Percentiles rank a stretch among this genome's conserved stretches.
Conservation (phyloP, 2,329 filamentous ascomycete species). For the Aspergillus sp. region DNA sequence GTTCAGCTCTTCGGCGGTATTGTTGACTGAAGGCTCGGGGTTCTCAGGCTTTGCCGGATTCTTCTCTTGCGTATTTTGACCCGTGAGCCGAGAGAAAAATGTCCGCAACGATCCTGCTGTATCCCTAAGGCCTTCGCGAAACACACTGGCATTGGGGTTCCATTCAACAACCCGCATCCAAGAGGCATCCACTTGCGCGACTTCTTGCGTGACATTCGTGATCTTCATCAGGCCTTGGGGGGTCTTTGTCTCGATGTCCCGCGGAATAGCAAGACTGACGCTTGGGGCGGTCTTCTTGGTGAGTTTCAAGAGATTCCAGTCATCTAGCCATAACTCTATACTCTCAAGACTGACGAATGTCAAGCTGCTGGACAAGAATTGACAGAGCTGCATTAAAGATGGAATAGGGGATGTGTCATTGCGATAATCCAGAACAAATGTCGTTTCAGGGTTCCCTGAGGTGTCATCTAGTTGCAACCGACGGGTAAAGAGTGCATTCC, state of each 20-base stretch:
- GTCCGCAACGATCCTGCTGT: slow-evolving; percentile 65
- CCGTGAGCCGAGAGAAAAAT: slow-evolving; percentile 78
- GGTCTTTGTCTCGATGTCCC: slow-evolving; percentile 77
- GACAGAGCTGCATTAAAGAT: slow-evolving; percentile 78
- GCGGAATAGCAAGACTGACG: slow-evolving; percentile 68
- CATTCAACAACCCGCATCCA: slow-evolving; percentile 88
- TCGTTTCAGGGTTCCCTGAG: slow-evolving; percentile 65
- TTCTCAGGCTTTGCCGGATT: slow-evolving; percentile 45
- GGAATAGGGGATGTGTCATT: slow-evolving; percentile 85
- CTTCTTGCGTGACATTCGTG: slow-evolving; percentile 74
- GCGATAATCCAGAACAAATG: slow-evolving; percentile 93
- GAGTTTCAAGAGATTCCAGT: slow-evolving; percentile 75
- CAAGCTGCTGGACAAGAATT: slow-evolving; percentile 91
- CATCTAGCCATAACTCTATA: slow-evolving; percentile 88
- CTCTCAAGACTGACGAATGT: slow-evolving; percentile 89
- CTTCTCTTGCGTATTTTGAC: slow-evolving; percentile 50
- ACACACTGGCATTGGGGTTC: slow-evolving; percentile 59
- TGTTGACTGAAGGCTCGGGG: slow-evolving; percentile 51
- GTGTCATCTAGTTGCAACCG: slow-evolving; percentile 71
- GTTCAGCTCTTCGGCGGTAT: slow-evolving; percentile 70
- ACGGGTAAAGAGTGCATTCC: slow-evolving; percentile 93
- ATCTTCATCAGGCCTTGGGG: slow-evolving; percentile 89
- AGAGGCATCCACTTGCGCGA: slow-evolving; percentile 85
- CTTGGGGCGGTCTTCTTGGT: slow-evolving; percentile 84
- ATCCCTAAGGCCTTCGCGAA: slow-evolving; percentile 40